Percentiles rank a stretch among this genome's conserved stretches.
phyloP scores from a whole-genome alignment of 2,329 filamentous ascomycete genomes.

The Cladosporium sp. region DNA sequence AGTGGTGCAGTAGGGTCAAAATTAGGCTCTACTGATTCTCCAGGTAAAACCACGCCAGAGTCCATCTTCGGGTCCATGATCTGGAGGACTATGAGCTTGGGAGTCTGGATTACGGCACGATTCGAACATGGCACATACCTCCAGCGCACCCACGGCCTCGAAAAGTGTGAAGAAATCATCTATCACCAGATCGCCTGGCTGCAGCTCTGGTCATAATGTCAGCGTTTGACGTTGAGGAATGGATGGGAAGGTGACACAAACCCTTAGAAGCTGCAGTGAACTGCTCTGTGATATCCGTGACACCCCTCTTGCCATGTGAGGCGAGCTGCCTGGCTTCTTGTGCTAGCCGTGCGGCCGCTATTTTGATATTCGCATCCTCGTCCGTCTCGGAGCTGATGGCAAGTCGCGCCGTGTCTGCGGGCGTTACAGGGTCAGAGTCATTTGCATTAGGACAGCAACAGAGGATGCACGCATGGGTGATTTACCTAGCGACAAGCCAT shows the following conservation, averaged over 20 bases:
- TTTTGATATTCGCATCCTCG: slow-evolving; percentile 21
- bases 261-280: slow-evolving; percentile 35
- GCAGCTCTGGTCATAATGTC: slow-evolving; percentile 47
- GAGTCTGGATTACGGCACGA: not conserved
- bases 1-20: slow-evolving; percentile 30
- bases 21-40: slow-evolving; percentile 78
- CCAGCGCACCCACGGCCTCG: slow-evolving; percentile 84
- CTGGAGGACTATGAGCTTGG: slow-evolving; percentile 49
- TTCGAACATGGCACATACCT: slow-evolving; percentile 46
- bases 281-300: slow-evolving; percentile 38
- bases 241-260: not conserved
- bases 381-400: slow-evolving; percentile 15
- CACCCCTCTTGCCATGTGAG: slow-evolving; percentile 17
- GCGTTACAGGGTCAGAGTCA: slow-evolving; percentile 1
- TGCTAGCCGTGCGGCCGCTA: slow-evolving; percentile 22
- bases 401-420: slow-evolving; percentile 16
- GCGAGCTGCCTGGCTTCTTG: slow-evolving; percentile 28
- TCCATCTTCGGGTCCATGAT: slow-evolving; percentile 99
- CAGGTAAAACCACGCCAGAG: slow-evolving; percentile 77
- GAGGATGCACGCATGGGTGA: not conserved
- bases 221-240: not conserved
- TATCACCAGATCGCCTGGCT: slow-evolving; percentile 82
- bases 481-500: slow-evolving; percentile 19
- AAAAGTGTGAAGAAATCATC: slow-evolving; percentile 94
- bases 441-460: not conserved